Conservation (phyloP, 2,329 filamentous ascomycete species). For the Pseudogymnoascus pannorum region DNA sequence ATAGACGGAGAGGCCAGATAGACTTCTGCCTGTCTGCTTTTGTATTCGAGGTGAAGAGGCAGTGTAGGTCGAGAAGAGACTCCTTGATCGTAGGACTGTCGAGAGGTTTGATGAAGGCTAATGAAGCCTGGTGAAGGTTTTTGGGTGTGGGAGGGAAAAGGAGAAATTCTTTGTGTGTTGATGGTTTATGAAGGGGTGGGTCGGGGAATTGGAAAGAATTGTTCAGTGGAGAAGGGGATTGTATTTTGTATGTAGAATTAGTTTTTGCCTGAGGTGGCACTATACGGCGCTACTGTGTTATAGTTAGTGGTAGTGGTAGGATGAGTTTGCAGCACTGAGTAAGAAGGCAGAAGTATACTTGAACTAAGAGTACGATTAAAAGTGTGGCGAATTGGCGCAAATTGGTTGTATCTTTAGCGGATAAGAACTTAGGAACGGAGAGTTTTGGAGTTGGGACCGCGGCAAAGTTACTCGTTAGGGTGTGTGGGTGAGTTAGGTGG, state of each 20-base stretch:
- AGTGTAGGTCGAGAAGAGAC: conserved; percentile 1
- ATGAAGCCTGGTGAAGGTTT: neutral
- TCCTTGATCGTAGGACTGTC: neutral
- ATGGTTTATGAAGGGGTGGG: conserved; percentile 4
- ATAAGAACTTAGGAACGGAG: neutral
- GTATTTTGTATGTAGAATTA: conserved; percentile 7
- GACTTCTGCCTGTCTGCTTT: neutral
- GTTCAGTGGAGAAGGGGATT: conserved; percentile 7
- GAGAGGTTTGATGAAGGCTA: neutral
- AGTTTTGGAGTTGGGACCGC: neutral
- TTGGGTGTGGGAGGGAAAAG: neutral
- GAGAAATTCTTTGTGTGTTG: conserved; percentile 1
- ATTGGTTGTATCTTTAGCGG: neutral
- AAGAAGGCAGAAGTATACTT: neutral
- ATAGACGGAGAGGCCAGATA: conserved; percentile 13
- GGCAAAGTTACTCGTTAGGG: neutral
- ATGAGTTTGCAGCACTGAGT: neutral
- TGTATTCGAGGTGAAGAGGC: neutral
- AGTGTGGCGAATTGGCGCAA: neutral
- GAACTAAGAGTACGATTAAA: neutral
- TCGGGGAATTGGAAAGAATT: conserved; percentile 7
- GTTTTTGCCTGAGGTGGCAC: conserved; percentile 8
- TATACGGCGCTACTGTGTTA: neutral
- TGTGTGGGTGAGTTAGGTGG: conserved; percentile 1
- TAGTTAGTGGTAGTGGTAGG: neutral